Percentiles rank a stretch among this genome's conserved stretches.
These are phyloP conservation scores for Bromus sterilis DNA, from an alignment of 176 grass and related monocot genomes.

Conservation along the genomic window DNA sequence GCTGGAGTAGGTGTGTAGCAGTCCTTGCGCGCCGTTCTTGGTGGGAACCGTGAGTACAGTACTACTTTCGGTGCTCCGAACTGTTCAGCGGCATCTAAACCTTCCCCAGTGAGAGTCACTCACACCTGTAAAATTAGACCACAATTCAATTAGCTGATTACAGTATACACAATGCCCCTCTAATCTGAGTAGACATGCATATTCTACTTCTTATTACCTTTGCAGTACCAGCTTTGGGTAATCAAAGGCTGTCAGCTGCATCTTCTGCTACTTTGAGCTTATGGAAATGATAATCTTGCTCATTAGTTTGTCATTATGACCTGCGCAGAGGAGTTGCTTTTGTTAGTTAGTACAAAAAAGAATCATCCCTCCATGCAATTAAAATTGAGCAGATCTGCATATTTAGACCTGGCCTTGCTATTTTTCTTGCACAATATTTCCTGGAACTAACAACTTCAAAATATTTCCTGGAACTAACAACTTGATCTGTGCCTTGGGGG, in stretches of 20 bases:
- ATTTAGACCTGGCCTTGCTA: background rate
- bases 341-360: background rate
- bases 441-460: too few relatives aligned
- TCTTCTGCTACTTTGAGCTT: too few relatives aligned
- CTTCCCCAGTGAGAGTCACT: too few relatives aligned
- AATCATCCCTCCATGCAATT: background rate
- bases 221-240: too few relatives aligned
- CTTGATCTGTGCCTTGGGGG: too few relatives aligned
- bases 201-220: too few relatives aligned
- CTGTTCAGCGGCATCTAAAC: constrained; percentile 50
- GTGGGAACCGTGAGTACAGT: constrained; percentile 45
- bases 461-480: too few relatives aligned
- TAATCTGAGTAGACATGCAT: too few relatives aligned
- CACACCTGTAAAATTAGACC: constrained; percentile 45
- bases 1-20: constrained; percentile 51
- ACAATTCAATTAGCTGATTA: too few relatives aligned
- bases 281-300: background rate
- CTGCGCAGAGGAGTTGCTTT: constrained; percentile 22
- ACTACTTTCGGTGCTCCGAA: constrained; percentile 51
- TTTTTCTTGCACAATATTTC: background rate
- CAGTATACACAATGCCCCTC: too few relatives aligned
- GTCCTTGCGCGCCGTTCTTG: constrained; percentile 43
- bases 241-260: too few relatives aligned
- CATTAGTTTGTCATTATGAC: constrained; percentile 44
- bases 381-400: too few relatives aligned